Evolutionary conservation across 2,329 filamentous ascomycete species (phyloP).

Genomic region (Apiospora rasikravindrae): DNA sequence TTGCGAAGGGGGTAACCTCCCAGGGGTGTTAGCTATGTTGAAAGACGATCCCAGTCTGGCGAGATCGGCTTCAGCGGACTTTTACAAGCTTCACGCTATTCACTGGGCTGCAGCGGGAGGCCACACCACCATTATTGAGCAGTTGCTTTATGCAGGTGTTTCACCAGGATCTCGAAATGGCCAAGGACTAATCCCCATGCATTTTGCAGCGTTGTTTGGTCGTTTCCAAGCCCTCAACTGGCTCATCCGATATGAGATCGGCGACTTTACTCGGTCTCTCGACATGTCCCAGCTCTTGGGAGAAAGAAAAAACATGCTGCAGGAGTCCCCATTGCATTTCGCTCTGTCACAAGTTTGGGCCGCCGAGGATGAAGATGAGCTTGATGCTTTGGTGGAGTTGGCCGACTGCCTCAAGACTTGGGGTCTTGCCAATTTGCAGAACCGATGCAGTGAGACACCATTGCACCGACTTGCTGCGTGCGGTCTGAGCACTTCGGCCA

Average conservation of each 20-base stretch:
- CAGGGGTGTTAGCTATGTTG: background rate
- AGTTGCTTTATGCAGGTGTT: background rate
- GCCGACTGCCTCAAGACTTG: no score
- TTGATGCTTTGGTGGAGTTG: background rate
- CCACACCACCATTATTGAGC: fast-evolving
- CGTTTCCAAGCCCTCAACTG: background rate
- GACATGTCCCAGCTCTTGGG: no score
- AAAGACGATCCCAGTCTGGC: background rate
- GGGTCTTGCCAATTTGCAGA: background rate
- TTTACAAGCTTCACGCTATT: no score
- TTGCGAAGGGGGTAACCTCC: background rate
- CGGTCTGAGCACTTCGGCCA: background rate
- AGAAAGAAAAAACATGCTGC: background rate
- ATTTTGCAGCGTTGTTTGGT: background rate
- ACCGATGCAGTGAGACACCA: background rate
- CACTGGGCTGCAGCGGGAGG: background rate
- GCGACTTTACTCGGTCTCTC: background rate
- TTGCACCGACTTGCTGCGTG: background rate
- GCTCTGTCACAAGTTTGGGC: background rate
- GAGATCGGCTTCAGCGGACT: no score
- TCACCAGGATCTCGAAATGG: background rate
- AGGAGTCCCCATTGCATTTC: background rate
- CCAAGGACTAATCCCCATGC: background rate
- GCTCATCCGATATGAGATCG: background rate
- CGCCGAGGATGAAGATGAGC: background rate